Base-by-base conservation (phyloP, 495 filamentous ascomycete species). In the Sporormia fimetaria region DNA sequence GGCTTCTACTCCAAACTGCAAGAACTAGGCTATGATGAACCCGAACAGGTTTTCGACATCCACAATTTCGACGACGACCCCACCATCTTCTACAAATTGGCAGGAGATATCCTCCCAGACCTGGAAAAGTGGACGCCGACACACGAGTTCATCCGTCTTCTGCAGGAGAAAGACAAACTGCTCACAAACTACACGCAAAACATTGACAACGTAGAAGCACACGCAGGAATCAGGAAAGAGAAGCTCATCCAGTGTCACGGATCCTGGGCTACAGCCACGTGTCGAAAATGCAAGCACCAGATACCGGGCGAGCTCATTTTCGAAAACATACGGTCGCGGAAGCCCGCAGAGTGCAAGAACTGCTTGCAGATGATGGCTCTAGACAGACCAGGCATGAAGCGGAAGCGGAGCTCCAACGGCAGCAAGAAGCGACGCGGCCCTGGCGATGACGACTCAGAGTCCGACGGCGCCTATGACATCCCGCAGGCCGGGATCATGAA, bases 161-260 rank as follows among this genome's bases (percentile, higher is more conserved):
- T 98, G 2, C 87, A 96, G 57, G 70, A 87, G 44, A 84, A 87
- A 58, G 77, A 75, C 15, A 94, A 93, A 55, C 74, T 98, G 14
- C 69, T 95, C 34, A 96, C 87, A 18, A 94, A 95, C 62, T 98
- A 94, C 63, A 92, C 88, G 2, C 90, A 98, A 59, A 98, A 98
- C 58, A 98, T 98, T 52, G 90, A 98, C 65, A 95, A 96, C 53
- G 80, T 98, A 33, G 90, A 98, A 57, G 75, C 74, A 22, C 77
- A 81, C 40, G 90, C 88, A 1, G 90, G 90, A 10, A 87, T 98
- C 33, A 55, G 60, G 4, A 68, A 76, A 0, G 80, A 87, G 24
- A 94, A 93, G 43, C 75, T 98, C 8, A 79, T 98, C 15, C 90
- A 98, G 59, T 96, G 90, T 56, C 90, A 98, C 50, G 90, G 90